Conservation (phyloP, 139 green algal genomes). For the Closterium sp. region DNA sequence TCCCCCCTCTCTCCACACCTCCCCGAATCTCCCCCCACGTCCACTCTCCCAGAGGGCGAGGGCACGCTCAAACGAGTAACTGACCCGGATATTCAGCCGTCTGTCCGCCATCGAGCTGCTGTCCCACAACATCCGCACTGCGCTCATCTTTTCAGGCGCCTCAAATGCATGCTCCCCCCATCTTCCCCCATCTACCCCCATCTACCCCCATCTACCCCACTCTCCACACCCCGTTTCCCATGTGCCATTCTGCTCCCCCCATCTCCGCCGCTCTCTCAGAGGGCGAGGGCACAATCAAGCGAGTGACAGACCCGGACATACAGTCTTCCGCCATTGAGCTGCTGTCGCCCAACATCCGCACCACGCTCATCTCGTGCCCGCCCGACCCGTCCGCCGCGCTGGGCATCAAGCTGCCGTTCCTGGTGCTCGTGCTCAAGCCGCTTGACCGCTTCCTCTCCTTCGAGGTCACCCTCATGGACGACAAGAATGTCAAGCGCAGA, state of each 20-base stretch:
- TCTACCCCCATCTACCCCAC: not conserved
- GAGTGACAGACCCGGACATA: conserved; percentile 95
- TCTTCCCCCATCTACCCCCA: not conserved
- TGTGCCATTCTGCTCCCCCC: not conserved
- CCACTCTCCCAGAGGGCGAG: conserved; percentile 68
- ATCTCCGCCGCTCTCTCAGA: conserved; percentile 48
- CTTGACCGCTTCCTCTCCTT: conserved; percentile 96
- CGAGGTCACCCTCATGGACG: conserved; percentile 94
- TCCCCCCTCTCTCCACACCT: not conserved
- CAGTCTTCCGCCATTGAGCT: conserved; percentile 92
- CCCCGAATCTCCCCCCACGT: not conserved
- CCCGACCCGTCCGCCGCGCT: conserved; percentile 83
- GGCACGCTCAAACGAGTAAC: conserved; percentile 96
- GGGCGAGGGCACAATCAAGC: conserved; percentile 91
- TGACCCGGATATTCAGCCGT: conserved; percentile 93
- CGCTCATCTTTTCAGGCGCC: conserved; percentile 90
- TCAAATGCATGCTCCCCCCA: too few species aligned
- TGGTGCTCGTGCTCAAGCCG: conserved; percentile 98
- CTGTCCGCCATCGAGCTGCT: conserved; percentile 86
- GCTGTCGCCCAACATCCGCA: conserved; percentile 83
- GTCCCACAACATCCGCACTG: conserved; percentile 83
- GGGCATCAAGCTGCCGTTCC: conserved; percentile 97
- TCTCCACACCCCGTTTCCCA: not conserved
- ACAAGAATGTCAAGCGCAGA: conserved; percentile 94
- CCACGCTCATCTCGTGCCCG: conserved; percentile 89